Percentiles rank a stretch among this genome's conserved stretches.
These are phyloP conservation scores for Hansenula lynferdii DNA, from an alignment of 1,139 yeast species.

Conservation along the genomic window DNA sequence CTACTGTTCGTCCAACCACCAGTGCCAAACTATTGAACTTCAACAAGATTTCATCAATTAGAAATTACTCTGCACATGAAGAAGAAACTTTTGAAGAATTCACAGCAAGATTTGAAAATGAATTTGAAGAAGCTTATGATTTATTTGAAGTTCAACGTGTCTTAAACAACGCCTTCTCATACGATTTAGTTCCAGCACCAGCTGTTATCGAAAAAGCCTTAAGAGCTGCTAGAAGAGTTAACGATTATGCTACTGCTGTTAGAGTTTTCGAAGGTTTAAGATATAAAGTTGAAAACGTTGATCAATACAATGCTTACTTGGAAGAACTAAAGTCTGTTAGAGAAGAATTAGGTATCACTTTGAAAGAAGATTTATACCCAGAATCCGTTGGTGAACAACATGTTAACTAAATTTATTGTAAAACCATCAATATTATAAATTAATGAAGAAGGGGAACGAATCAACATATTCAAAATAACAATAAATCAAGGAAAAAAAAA, in stretches of 20 bases:
- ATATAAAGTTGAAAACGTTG: conserved; percentile 91
- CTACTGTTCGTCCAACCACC: conserved; percentile 24
- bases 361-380: conserved; percentile 83
- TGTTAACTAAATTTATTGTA: conserved; percentile 12
- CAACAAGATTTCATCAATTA: conserved; percentile 30
- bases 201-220: conserved; percentile 93
- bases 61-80: conserved; percentile 67
- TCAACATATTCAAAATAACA: too few species aligned
- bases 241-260: conserved; percentile 97
- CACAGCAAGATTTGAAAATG: conserved; percentile 88
- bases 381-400: conserved; percentile 26
- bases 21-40: conserved; percentile 7
- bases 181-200: conserved; percentile 98
- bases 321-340: conserved; percentile 92
- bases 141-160: conserved; percentile 93
- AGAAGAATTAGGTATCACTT: conserved; percentile 88
- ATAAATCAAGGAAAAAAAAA: too few species aligned
- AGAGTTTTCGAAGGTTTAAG: conserved; percentile 94
- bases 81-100: conserved; percentile 95
- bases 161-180: conserved; percentile 94
- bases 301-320: conserved; percentile 92
- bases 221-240: conserved; percentile 98
- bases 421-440: too few species aligned
- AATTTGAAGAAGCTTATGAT: conserved; percentile 97
- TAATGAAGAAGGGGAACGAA: too few species aligned